phyloP scores from a whole-genome alignment of 73 alveolate species.

The Symbiodinium pilosum region DNA sequence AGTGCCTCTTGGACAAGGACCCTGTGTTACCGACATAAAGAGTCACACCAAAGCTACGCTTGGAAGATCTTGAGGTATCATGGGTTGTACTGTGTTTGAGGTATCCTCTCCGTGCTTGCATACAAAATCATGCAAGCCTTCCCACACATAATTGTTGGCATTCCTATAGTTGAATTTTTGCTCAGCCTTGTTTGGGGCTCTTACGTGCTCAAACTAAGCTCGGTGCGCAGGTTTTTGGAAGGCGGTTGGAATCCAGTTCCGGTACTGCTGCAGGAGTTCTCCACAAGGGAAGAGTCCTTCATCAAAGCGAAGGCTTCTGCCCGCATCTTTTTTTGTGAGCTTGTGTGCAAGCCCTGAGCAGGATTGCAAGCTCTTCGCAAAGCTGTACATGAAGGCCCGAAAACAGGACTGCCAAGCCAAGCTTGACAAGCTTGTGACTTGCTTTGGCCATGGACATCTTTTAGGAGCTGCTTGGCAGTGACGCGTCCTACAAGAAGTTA shows the following conservation, averaged over 20 bases:
- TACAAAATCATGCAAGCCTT: too few relatives aligned
- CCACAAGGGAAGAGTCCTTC: conserved; percentile 3
- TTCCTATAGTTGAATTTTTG: not conserved
- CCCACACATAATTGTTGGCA: too few relatives aligned
- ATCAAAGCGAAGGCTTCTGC: not conserved
- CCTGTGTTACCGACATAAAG: not conserved
- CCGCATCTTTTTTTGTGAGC: too few relatives aligned
- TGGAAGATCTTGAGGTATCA: not conserved
- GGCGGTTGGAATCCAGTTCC: not conserved
- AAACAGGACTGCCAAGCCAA: not conserved
- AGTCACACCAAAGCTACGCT: not conserved
- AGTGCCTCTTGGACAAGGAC: conserved; percentile 28
- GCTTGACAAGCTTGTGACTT: not conserved
- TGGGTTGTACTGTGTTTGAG: not conserved
- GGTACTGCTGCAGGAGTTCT: not conserved
- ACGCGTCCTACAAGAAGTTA: conserved; percentile 9
- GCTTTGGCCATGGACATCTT: not conserved
- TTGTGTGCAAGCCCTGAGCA: not conserved
- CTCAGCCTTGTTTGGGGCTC: not conserved
- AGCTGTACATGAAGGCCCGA: conserved; percentile 10
- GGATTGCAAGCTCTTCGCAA: conserved; percentile 22
- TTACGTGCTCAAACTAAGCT: not conserved
- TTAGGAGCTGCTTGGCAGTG: conserved; percentile 11
- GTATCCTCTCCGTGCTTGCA: too few relatives aligned
- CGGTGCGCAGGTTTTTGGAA: not conserved